Conservation (phyloP, 2,329 filamentous ascomycete species). For the Pseudonectria foliicola region DNA sequence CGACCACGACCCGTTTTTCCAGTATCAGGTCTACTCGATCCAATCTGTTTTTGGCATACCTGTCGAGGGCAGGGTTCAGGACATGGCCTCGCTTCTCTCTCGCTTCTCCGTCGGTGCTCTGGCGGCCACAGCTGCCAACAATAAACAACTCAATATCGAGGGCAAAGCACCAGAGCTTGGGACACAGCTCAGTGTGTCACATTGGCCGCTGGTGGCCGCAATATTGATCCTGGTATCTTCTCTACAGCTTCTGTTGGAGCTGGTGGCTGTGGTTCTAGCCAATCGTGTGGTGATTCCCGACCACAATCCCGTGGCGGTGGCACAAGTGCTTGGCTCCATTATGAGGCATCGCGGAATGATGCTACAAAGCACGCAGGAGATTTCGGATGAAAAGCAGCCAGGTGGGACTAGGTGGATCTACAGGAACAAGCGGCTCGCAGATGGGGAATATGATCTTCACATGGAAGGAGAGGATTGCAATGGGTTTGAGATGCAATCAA, state of each 20-base stretch:
- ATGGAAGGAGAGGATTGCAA: no score
- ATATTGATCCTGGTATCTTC: neutral
- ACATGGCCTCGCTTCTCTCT: neutral
- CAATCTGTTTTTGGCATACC: constrained; percentile 1
- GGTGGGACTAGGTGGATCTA: no score
- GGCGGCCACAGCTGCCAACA: neutral
- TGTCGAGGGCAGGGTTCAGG: neutral
- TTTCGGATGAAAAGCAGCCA: no score
- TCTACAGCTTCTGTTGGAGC: neutral
- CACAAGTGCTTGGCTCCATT: neutral
- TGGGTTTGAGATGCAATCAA: no score
- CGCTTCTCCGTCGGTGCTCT: neutral
- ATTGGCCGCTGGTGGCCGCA: neutral
- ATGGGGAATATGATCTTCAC: no score
- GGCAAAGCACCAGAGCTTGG: neutral
- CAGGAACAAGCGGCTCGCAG: no score
- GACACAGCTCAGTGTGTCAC: neutral
- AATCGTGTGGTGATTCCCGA: neutral
- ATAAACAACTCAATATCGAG: neutral
- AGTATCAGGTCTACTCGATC: neutral
- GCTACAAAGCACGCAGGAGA: no score
- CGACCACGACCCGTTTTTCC: neutral
- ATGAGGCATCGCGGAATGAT: neutral
- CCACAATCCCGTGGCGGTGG: neutral
- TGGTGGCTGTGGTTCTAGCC: neutral